These are phyloP conservation scores for Beauveria varroae DNA, from an alignment of 2,329 filamentous ascomycete genomes.

Conservation along the genomic window DNA sequence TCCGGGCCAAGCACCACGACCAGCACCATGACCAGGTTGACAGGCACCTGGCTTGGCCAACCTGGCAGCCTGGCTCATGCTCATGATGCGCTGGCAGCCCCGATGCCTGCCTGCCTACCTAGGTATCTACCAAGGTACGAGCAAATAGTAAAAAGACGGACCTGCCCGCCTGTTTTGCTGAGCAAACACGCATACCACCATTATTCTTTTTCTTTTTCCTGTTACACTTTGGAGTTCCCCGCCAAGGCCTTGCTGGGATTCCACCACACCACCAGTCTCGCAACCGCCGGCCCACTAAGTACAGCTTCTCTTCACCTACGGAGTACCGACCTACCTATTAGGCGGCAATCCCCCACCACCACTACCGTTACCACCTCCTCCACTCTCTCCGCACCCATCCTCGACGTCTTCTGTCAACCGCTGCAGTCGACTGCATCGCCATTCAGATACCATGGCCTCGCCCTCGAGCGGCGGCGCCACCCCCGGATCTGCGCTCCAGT, in stretches of 20 bases:
- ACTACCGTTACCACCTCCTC: neutral
- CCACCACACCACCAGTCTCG: neutral
- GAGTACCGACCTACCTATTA: neutral
- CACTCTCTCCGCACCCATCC: constrained; percentile 4
- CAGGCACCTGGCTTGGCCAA: constrained; percentile 1
- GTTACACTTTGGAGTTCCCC: neutral
- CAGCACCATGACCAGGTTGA: neutral
- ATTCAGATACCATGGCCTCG: constrained; percentile 18
- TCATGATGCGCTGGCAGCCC: constrained; percentile 11
- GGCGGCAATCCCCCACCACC: constrained; percentile 5
- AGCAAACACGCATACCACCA: neutral
- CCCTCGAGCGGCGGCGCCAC: constrained; percentile 14
- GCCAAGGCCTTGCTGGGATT: neutral
- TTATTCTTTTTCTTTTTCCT: neutral
- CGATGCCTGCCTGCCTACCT: neutral
- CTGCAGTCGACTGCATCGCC: constrained; percentile 5
- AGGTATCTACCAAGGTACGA: no score
- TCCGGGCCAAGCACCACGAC: neutral
- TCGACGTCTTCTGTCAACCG: neutral
- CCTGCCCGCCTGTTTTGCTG: neutral
- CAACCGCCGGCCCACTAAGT: neutral
- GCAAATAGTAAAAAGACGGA: neutral
- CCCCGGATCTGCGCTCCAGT: constrained; percentile 28
- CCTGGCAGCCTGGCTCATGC: neutral
- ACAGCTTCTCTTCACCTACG: neutral